phyloP scores from a whole-genome alignment of 2,329 filamentous ascomycete genomes.

The Stagonosporopsis tanaceti region DNA sequence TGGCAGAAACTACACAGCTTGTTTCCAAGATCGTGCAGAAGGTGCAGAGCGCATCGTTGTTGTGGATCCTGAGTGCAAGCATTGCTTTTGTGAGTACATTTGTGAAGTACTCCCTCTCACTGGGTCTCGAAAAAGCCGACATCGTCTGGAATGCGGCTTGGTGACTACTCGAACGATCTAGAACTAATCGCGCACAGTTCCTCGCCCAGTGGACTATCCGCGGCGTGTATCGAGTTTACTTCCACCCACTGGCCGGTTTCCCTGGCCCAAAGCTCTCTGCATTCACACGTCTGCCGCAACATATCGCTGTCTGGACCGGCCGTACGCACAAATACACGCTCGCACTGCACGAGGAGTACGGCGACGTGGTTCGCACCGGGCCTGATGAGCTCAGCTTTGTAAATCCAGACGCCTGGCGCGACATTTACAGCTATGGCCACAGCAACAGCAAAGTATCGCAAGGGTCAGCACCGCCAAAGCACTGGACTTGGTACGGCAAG shows the following conservation, averaged over 20 bases:
- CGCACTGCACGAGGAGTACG: conserved; percentile 52
- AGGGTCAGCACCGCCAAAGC: conserved; percentile 26
- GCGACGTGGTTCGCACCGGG: conserved; percentile 51
- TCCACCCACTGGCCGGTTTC: conserved; percentile 53
- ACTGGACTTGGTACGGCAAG: conserved; percentile 27
- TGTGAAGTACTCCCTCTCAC: too few relatives aligned
- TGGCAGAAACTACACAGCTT: neutral
- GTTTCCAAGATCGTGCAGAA: neutral
- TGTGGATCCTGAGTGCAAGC: neutral
- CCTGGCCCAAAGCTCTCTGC: conserved; percentile 53
- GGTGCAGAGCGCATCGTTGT: neutral
- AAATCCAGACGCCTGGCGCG: conserved; percentile 44
- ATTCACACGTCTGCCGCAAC: conserved; percentile 45
- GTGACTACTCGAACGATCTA: neutral
- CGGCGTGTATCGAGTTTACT: conserved; percentile 18
- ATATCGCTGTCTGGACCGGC: conserved; percentile 23
- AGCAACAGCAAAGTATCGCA: conserved; percentile 23
- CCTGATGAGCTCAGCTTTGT: conserved; percentile 54
- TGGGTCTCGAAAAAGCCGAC: too few relatives aligned
- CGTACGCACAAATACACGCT: conserved; percentile 2
- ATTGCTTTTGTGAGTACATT: neutral
- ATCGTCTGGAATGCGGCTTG: too few relatives aligned
- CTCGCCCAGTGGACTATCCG: neutral
- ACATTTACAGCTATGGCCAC: conserved; percentile 28
- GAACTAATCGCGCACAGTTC: neutral